Base-by-base conservation (phyloP, 2,329 filamentous ascomycete species). In the Colletotrichum phormii region DNA sequence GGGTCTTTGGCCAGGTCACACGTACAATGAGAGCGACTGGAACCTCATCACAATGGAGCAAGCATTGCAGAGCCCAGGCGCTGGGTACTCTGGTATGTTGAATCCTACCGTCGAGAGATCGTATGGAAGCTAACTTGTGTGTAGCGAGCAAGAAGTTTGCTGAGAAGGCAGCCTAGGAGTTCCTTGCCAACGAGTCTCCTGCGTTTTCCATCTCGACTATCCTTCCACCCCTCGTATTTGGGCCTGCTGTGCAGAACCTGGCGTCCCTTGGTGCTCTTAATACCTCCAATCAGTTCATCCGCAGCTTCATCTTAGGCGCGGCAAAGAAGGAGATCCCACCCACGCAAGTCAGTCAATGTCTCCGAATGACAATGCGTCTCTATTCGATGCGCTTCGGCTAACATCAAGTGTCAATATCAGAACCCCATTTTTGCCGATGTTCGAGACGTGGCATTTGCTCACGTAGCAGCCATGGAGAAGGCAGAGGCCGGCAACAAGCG, bases 61-160 rank as follows among this genome's bases (percentile, higher is more conserved):
- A 6, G 37, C 37, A 15, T 8, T 42, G 15, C 37, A 42, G 15
- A 42, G 6, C 37, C 5, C 37, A 18, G 37, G 37, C 37, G 37
- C 37, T 42, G 37, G 37, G 15, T 42, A 42, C 37, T 42, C 37
- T 42, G 37, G 37, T 42, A 3, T 7, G 37, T 18, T 42, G 37
- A 18, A 5, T 3, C 6, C 37, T 42, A 42, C 6, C 18, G 37
- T 42, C 6, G 15, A 13, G 13, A 15, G 13, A 18, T 3, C 37
- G 37, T 5, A 29, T 29, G 26, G 26, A 29, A 3, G 1, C 37
- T 42, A 15, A 42, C 37, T 15, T 5, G 13, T 84, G 84, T 68
- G 71, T 72, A 7, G 79, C 81, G 3, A 80, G 80, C 71, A 84
- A 84, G 75, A 76, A 77, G 1, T 76, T 78, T 3, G 78, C 83